phyloP scores from a whole-genome alignment of 163 green algal genomes.

The Volvox carteri region DNA sequence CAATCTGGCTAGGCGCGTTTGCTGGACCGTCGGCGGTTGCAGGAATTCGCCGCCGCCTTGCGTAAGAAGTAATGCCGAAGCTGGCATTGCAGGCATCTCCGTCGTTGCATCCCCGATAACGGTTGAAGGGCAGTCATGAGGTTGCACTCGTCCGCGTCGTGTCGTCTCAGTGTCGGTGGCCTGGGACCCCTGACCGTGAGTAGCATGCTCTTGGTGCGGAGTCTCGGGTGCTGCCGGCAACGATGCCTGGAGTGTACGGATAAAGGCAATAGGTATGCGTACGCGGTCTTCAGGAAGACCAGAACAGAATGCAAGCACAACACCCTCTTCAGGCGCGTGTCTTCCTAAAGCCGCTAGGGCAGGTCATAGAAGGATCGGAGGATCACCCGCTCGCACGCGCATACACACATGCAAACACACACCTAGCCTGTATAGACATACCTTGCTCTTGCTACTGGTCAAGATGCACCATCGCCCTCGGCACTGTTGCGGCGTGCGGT shows the following conservation, averaged over 20 bases:
- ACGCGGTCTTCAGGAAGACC: too few species aligned
- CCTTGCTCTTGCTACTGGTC: conserved; percentile 7
- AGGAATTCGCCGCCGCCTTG: not conserved
- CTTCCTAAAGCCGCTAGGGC: too few species aligned
- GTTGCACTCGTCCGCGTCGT: not conserved
- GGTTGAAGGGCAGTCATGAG: conserved; percentile 20
- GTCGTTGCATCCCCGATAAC: conserved; percentile 5
- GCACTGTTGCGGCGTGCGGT: conserved; percentile 92
- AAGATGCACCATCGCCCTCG: conserved; percentile 64
- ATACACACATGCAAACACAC: too few species aligned
- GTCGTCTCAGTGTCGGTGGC: not conserved
- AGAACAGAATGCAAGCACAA: too few species aligned
- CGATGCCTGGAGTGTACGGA: not conserved
- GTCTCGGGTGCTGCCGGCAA: not conserved
- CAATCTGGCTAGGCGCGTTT: not conserved
- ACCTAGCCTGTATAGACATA: not conserved
- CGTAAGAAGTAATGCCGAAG: not conserved
- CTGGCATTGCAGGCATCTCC: conserved; percentile 22
- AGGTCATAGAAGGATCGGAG: too few species aligned
- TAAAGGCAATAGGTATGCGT: too few species aligned
- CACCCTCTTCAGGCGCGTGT: too few species aligned
- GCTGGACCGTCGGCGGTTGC: not conserved
- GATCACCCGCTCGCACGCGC: too few species aligned
- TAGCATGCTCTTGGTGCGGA: not conserved
- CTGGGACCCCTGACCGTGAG: not conserved